Conservation (phyloP, 2,329 filamentous ascomycete species). For the Arthrobotrys megalospora region DNA sequence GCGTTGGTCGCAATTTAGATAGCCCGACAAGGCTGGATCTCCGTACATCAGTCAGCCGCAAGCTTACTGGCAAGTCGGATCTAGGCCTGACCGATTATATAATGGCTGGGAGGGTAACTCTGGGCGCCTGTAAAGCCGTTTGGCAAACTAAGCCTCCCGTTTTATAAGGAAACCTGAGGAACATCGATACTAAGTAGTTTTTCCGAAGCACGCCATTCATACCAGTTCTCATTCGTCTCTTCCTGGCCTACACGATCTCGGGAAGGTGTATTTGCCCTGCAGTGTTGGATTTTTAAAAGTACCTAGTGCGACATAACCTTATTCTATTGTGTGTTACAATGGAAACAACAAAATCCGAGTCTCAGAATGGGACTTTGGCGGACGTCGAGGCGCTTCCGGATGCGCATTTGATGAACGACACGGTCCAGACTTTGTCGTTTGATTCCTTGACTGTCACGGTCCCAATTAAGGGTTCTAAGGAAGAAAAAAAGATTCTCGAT, state of each 20-base stretch:
- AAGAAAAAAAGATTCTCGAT: conserved; percentile 54
- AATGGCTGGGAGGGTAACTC: neutral
- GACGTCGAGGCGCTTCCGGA: conserved; percentile 55
- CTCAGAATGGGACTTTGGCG: conserved; percentile 22
- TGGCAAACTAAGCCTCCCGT: conserved; percentile 3
- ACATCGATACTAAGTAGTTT: conserved; percentile 3
- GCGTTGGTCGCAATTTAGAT: conserved; percentile 5
- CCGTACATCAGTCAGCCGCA: conserved; percentile 9
- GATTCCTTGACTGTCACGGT: conserved; percentile 39
- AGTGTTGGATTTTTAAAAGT: conserved; percentile 27
- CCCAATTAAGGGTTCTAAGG: conserved; percentile 44
- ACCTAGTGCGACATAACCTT: conserved; percentile 16
- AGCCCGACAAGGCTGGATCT: conserved; percentile 16
- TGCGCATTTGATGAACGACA: conserved; percentile 58
- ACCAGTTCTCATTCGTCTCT: conserved; percentile 21
- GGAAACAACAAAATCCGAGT: conserved; percentile 28
- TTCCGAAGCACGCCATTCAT: conserved; percentile 21
- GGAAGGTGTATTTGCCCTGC: conserved; percentile 22
- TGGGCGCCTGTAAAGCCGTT: neutral
- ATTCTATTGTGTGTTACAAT: conserved; percentile 6
- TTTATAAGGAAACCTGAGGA: conserved; percentile 8
- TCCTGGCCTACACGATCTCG: neutral
- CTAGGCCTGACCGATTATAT: neutral
- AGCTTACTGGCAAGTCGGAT: neutral
- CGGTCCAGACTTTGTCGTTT: conserved; percentile 48